Evolutionary conservation across 169 alveolate species (phyloP), one percentile per base, ranked within the genome.

Genomic region (Neospora caninum): DNA sequence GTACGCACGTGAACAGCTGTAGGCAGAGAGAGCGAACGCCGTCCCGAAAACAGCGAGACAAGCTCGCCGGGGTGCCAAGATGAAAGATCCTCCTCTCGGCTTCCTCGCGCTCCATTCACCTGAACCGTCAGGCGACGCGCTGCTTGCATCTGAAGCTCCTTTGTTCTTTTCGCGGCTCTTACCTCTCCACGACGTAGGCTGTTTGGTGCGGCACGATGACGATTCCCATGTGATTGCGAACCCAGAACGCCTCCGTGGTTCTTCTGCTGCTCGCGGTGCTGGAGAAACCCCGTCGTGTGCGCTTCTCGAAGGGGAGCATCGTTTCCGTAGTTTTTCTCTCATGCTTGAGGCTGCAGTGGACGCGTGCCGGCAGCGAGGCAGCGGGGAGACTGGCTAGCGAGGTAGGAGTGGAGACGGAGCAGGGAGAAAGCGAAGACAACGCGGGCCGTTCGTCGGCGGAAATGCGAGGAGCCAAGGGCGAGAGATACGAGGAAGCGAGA

Each of bases 201-300:
- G 98, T 96, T 94, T 98, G 98, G 94, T 98, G 99, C 43, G 99
- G 99, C 83, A 98, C 99, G 41, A 98, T 91, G 13, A 97, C 98
- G 88, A 98, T 91, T 22, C 99, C 99, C 41, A 97, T 13, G 88
- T 95, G 97, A 41, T 91, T 86, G 25, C 49, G 41, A 18, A 86
- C 39, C 80, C 70, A 86, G 92, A 86, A 86, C n/a, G 70, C 42
- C 36, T 86, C 92, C 36, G 92, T 86, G 34, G 80, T 86, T 9
- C 92, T 58, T 20, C 92, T 22, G 80, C 92, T 86, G 80, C 80
- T 45, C 80, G 92, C 92, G 0, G 84, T 73, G 34, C 45, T 10
- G 58, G 69, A 42, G 89, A 83, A 83, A 39, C 54, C n/a, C n/a
- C 89, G 22, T 43, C 31, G 49, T 16, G 49, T 69, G n/a, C n/a